A percentile compares a stretch with the other conserved stretches of the same genome.
These are phyloP conservation scores for Xylaria sp. DNA, from an alignment of 2,329 filamentous ascomycete species.

Conservation along the genomic window DNA sequence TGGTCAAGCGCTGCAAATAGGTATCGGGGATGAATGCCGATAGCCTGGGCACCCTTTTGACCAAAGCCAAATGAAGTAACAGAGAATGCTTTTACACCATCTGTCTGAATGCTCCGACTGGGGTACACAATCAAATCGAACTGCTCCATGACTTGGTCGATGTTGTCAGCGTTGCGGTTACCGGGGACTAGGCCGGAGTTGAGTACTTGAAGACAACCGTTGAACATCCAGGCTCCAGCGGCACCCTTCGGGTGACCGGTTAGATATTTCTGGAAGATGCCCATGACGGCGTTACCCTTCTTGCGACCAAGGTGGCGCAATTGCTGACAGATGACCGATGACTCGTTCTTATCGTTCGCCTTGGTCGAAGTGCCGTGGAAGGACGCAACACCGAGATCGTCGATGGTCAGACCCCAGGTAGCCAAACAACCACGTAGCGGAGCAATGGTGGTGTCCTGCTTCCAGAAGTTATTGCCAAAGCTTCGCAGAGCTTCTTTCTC, in stretches of 20 bases:
- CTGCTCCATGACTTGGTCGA: slow-evolving; percentile 95
- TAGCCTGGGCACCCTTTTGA: slow-evolving; percentile 97
- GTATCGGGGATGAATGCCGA: slow-evolving; percentile 94
- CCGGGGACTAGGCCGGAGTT: slow-evolving; percentile 94
- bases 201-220: slow-evolving; percentile 94
- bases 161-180: slow-evolving; percentile 97
- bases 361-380: slow-evolving; percentile 99
- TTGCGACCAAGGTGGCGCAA: slow-evolving; percentile 91
- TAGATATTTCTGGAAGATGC: slow-evolving; percentile 99
- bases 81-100: slow-evolving; percentile 98
- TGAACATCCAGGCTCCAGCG: slow-evolving; percentile 99
- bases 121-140: slow-evolving; percentile 99
- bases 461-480: slow-evolving; percentile 99
- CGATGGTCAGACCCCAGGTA: slow-evolving; percentile 97
- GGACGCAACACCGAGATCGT: slow-evolving; percentile 92
- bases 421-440: slow-evolving; percentile 95
- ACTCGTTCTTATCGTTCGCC: slow-evolving; percentile 99
- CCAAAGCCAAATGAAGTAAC: slow-evolving; percentile 99
- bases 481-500: slow-evolving; percentile 93
- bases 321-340: slow-evolving; percentile 95
- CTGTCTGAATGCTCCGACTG: slow-evolving; percentile 93
- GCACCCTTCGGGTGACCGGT: slow-evolving; percentile 99
- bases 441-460: slow-evolving; percentile 90
- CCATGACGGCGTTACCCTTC: slow-evolving; percentile 95
- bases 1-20: slow-evolving; percentile 94